These are phyloP conservation scores for Erodium moschatum DNA, from an alignment of 441 rosid species.

Conservation along the genomic window DNA sequence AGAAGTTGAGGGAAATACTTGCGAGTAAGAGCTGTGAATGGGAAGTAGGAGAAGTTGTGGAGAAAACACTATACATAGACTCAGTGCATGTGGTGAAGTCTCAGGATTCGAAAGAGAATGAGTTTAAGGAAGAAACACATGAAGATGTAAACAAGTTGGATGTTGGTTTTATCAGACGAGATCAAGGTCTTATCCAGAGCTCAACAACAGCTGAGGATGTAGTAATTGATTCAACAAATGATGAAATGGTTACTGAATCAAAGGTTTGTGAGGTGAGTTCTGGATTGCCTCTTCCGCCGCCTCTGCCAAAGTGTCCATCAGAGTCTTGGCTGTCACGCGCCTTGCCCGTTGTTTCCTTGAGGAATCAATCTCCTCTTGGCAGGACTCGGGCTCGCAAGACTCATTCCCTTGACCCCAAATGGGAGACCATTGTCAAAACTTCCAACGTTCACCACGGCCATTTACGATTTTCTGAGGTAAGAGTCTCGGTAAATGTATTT, in stretches of 20 bases:
- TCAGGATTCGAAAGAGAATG: background rate
- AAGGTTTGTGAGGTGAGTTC: conserved; percentile 18
- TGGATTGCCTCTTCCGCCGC: conserved; percentile 45
- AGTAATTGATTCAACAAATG: conserved; percentile 23
- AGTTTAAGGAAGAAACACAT: background rate
- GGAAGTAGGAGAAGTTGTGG: background rate
- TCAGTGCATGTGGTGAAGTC: background rate
- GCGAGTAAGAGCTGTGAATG: background rate
- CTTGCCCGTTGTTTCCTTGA: conserved; percentile 44
- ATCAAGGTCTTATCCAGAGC: too few relatives aligned
- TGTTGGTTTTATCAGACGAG: too few relatives aligned
- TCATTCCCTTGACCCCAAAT: conserved; percentile 33
- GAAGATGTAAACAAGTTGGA: conserved; percentile 20
- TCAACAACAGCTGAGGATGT: conserved; percentile 20
- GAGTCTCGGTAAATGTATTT: too few relatives aligned
- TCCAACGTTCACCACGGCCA: conserved; percentile 47
- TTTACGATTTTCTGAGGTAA: conserved; percentile 60
- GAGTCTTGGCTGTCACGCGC: conserved; percentile 80
- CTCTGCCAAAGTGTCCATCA: conserved; percentile 74
- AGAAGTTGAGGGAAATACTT: background rate
- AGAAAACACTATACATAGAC: background rate
- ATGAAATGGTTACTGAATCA: conserved; percentile 16
- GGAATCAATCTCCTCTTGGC: conserved; percentile 33
- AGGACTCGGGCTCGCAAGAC: conserved; percentile 28
- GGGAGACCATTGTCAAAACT: conserved; percentile 70